phyloP scores from a whole-genome alignment of 2,329 filamentous ascomycete species.

The Hymenotorrendiella dingleyae region DNA sequence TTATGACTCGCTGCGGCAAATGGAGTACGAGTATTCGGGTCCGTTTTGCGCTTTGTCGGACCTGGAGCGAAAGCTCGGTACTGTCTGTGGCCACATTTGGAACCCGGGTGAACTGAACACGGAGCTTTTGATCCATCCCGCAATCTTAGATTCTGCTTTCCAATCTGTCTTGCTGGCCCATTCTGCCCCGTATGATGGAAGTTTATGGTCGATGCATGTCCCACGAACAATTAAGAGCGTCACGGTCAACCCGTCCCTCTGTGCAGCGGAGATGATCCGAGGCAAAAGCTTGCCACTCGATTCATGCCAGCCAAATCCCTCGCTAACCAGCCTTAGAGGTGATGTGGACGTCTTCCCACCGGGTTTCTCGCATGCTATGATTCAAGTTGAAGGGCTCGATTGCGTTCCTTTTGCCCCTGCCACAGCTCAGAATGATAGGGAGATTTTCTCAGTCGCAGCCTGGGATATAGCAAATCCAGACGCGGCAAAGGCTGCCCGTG shows the following conservation, averaged over 20 bases:
- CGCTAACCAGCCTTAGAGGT: neutral
- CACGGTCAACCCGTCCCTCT: slow-evolving; percentile 6
- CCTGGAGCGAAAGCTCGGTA: slow-evolving; percentile 1
- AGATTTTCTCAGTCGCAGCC: neutral
- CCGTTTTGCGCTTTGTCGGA: slow-evolving; percentile 3
- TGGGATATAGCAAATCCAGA: slow-evolving; percentile 1
- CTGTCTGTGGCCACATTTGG: no score
- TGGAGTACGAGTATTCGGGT: slow-evolving; percentile 7
- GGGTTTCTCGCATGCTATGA: neutral
- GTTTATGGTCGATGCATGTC: slow-evolving; percentile 9
- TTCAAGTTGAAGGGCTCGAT: slow-evolving; percentile 1
- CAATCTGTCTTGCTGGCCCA: slow-evolving; percentile 40
- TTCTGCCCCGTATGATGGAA: slow-evolving; percentile 6
- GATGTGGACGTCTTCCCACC: slow-evolving; percentile 1
- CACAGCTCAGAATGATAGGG: neutral
- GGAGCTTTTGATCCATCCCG: slow-evolving; percentile 43
- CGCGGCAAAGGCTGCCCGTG: neutral
- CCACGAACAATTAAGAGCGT: slow-evolving; percentile 9
- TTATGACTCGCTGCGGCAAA: neutral
- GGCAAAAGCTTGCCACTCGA: neutral
- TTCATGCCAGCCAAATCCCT: neutral
- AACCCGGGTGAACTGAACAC: neutral
- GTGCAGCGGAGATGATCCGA: neutral
- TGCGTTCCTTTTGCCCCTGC: neutral
- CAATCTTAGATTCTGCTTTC: slow-evolving; percentile 50